Conservation (phyloP, 768 basidiomycete species). For the Leccinum arenicola region DNA sequence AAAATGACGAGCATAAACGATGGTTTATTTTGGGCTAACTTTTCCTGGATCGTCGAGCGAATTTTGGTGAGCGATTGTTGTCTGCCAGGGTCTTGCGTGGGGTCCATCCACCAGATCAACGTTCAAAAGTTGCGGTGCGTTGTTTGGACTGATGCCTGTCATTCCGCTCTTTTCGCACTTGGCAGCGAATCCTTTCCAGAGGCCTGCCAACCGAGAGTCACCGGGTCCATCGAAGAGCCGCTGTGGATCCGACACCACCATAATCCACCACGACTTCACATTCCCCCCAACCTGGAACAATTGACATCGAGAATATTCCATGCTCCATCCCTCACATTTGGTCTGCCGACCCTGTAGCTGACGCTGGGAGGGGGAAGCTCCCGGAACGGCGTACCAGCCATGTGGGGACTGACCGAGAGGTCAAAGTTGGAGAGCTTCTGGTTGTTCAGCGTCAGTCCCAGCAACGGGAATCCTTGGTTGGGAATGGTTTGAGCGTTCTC, state of each 20-base stretch:
- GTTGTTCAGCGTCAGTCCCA: slow-evolving; percentile 48
- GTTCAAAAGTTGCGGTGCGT: slow-evolving; percentile 38
- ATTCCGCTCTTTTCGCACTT: slow-evolving; percentile 66
- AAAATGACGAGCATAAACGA: slow-evolving; percentile 71
- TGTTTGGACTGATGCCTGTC: slow-evolving; percentile 49
- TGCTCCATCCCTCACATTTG: slow-evolving; percentile 52
- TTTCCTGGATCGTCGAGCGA: slow-evolving; percentile 36
- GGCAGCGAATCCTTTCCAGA: slow-evolving; percentile 51
- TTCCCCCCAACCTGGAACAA: slow-evolving; percentile 52
- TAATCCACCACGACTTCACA: slow-evolving; percentile 61
- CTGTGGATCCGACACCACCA: slow-evolving; percentile 56
- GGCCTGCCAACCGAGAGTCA: slow-evolving; percentile 28
- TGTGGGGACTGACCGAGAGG: slow-evolving; percentile 50
- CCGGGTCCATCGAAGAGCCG: slow-evolving; percentile 37
- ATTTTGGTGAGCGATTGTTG: slow-evolving; percentile 40
- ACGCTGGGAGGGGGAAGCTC: slow-evolving; percentile 59
- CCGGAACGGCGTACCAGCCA: slow-evolving; percentile 65
- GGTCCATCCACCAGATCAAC: slow-evolving; percentile 3
- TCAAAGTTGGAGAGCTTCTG: slow-evolving; percentile 53
- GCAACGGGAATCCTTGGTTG: slow-evolving; percentile 50
- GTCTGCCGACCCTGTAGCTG: slow-evolving; percentile 47
- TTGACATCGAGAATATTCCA: slow-evolving; percentile 79
- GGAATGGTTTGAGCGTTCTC: slow-evolving; percentile 59
- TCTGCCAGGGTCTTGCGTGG: slow-evolving; percentile 34
- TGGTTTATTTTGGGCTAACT: slow-evolving; percentile 35